These are phyloP conservation scores for Fonsecaea monophora DNA, from an alignment of 2,329 filamentous ascomycete genomes.

Conservation along the genomic window DNA sequence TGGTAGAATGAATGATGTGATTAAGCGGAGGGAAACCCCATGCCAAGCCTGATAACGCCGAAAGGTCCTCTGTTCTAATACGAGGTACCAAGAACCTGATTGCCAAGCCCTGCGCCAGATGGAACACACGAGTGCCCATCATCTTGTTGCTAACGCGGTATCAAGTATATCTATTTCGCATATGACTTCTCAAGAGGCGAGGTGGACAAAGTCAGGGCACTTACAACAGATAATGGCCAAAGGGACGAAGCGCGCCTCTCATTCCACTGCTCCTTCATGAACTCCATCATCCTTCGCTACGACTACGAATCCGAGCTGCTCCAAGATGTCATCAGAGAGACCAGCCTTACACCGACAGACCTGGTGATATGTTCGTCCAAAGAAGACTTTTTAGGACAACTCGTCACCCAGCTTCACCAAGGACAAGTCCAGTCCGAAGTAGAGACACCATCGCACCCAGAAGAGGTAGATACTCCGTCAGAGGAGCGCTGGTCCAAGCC, in stretches of 20 bases:
- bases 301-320: conserved; percentile 65
- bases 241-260: not conserved
- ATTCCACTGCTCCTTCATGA: conserved; percentile 15
- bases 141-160: not conserved
- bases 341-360: conserved; percentile 65
- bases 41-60: conserved; percentile 2
- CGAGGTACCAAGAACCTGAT: not conserved
- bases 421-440: conserved; percentile 32
- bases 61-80: not conserved
- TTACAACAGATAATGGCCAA: conserved; percentile 4
- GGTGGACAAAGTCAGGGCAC: not conserved
- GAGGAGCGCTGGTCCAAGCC: conserved; percentile 10
- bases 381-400: conserved; percentile 67
- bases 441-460: conserved; percentile 25
- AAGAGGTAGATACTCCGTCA: conserved; percentile 11
- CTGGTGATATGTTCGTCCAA: conserved; percentile 74
- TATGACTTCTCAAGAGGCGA: not conserved
- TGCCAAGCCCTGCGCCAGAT: conserved; percentile 10
- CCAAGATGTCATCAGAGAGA: conserved; percentile 63
- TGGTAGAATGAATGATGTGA: not conserved
- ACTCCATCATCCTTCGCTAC: conserved; percentile 41
- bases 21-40: not conserved
- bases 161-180: not conserved
- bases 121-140: not conserved
- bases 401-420: conserved; percentile 58